Percentiles rank a stretch among this genome's conserved stretches.
These are phyloP conservation scores for Apophysomyces sp. DNA, from an alignment of 371 early-diverging fungal species.

Conservation along the genomic window DNA sequence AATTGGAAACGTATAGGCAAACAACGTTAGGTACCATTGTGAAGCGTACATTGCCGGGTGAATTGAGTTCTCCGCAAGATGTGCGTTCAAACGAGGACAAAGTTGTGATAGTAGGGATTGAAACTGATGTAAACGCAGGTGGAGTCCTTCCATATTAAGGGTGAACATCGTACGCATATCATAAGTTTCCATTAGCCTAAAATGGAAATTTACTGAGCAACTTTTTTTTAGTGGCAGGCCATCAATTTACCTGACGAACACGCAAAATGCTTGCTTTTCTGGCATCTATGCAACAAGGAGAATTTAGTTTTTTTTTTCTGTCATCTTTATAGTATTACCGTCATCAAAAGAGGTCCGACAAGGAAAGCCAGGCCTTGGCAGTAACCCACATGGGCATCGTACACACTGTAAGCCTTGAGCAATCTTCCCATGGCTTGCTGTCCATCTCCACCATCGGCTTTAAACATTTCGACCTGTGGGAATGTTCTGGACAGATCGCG, in stretches of 20 bases:
- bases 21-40: conserved; percentile 94
- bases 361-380: conserved; percentile 96
- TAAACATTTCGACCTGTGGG: conserved; percentile 84
- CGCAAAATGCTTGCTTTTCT: conserved; percentile 91
- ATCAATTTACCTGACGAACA: conserved; percentile 75
- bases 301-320: background rate
- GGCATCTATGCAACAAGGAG: conserved; percentile 61
- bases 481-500: conserved; percentile 92
- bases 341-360: conserved; percentile 87
- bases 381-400: conserved; percentile 93
- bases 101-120: conserved; percentile 78
- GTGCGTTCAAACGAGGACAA: conserved; percentile 76
- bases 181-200: conserved; percentile 83
- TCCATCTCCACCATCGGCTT: conserved; percentile 78
- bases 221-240: too few relatives aligned
- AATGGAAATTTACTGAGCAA: conserved; percentile 23
- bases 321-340: conserved; percentile 51
- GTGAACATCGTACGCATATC: conserved; percentile 82
- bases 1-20: conserved; percentile 92
- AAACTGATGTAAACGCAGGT: conserved; percentile 85
- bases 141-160: conserved; percentile 87
- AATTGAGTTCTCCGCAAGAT: conserved; percentile 73
- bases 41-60: conserved; percentile 89
- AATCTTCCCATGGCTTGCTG: conserved; percentile 84
- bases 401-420: conserved; percentile 87